Evolutionary conservation across 2,329 filamentous ascomycete species (phyloP).

Genomic region (Fusarium sp.): DNA sequence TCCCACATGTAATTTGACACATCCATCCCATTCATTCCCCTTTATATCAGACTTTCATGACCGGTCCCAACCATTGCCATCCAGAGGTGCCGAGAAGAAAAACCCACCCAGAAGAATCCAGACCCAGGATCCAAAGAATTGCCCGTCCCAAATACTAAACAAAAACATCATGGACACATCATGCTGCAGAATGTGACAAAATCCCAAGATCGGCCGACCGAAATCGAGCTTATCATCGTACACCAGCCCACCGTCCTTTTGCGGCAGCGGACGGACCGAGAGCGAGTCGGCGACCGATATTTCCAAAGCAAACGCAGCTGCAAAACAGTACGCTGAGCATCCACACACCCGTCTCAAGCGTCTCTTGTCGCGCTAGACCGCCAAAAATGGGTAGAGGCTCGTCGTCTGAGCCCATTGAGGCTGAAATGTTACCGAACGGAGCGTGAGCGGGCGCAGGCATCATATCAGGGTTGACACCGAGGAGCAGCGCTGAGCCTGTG

Average conservation of each 20-base stretch:
- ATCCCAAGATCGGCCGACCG: not conserved
- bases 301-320: constrained; percentile 95
- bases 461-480: constrained; percentile 83
- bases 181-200: constrained; percentile 15
- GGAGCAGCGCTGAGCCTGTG: constrained; percentile 79
- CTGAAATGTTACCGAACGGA: constrained; percentile 43
- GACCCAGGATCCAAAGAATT: constrained; percentile 4
- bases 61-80: not conserved
- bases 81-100: not conserved
- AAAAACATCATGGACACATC: constrained; percentile 21
- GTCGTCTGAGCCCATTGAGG: constrained; percentile 19
- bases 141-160: constrained; percentile 8
- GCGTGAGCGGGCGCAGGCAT: constrained; percentile 76
- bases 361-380: constrained; percentile 73
- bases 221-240: constrained; percentile 49
- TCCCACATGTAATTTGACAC: constrained; percentile 11
- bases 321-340: constrained; percentile 95
- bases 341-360: constrained; percentile 85
- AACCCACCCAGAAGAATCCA: not conserved
- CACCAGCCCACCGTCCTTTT: constrained; percentile 64
- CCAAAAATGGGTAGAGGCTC: constrained; percentile 54
- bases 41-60: too few species aligned
- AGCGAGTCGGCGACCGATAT: constrained; percentile 88
- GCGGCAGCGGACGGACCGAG: constrained; percentile 61
- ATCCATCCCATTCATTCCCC: not conserved